Evolutionary conservation across 371 early-diverging fungal genomes (phyloP).

Genomic region (Mucor lusitanicus): DNA sequence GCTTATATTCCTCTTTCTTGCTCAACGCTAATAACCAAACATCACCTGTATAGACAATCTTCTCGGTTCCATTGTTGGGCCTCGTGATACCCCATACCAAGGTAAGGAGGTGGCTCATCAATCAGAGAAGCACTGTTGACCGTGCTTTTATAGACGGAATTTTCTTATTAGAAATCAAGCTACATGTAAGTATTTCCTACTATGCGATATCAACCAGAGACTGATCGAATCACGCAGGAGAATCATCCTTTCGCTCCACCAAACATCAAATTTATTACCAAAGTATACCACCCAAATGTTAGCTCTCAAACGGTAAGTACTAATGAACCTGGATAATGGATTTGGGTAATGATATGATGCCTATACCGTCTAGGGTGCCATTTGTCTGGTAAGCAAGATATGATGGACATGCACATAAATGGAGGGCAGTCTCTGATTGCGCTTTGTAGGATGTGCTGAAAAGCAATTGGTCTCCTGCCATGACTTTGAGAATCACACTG

Average conservation of each 20-base stretch:
- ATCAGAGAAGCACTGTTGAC: not conserved
- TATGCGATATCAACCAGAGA: constrained; percentile 15
- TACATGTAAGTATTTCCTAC: constrained; percentile 31
- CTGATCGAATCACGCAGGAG: constrained; percentile 4
- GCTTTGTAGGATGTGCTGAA: constrained; percentile 27
- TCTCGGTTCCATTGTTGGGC: constrained; percentile 26
- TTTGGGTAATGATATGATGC: not conserved
- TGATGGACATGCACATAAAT: not conserved
- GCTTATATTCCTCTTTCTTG: too few relatives aligned
- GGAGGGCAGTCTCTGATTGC: not conserved
- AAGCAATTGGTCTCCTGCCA: constrained; percentile 57
- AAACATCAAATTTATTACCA: constrained; percentile 52
- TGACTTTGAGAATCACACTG: constrained; percentile 43
- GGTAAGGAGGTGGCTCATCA: constrained; percentile 3
- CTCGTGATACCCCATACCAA: constrained; percentile 37
- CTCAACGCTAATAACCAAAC: too few relatives aligned
- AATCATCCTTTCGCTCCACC: constrained; percentile 58
- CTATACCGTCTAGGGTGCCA: constrained; percentile 40
- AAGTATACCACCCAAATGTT: constrained; percentile 56
- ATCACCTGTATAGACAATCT: constrained; percentile 4
- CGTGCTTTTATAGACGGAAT: not conserved
- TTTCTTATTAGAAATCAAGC: not conserved
- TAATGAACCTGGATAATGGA: not conserved
- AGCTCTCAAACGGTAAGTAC: constrained; percentile 56
- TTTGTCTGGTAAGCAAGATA: constrained; percentile 39